phyloP scores from a whole-genome alignment of 148 eudicot genomes.

The Rheum nobile region DNA sequence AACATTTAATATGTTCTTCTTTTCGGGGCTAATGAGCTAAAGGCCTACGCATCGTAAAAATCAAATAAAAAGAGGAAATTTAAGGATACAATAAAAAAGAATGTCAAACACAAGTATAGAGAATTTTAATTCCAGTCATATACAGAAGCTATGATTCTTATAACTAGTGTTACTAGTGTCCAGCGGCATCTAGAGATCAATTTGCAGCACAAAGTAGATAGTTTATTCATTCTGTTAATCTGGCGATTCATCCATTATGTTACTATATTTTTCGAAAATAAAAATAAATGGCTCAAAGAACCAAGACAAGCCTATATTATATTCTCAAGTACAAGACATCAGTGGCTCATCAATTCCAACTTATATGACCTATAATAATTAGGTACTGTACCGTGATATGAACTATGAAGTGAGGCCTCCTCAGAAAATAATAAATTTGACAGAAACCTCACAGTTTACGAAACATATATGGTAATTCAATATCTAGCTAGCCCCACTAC shows the following conservation, averaged over 20 bases:
- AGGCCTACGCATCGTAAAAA: neutral
- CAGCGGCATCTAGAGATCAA: neutral
- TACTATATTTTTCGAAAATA: neutral
- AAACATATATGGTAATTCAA: neutral
- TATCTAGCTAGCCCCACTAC: neutral
- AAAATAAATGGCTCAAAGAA: neutral
- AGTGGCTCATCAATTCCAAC: neutral
- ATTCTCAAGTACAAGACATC: neutral
- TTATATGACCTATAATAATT: constrained; percentile 1
- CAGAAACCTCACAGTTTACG: neutral
- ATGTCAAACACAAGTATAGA: neutral
- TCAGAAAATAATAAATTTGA: neutral
- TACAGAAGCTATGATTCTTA: neutral
- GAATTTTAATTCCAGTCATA: too few species aligned
- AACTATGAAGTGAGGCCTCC: neutral
- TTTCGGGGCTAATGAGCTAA: neutral
- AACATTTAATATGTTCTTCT: neutral
- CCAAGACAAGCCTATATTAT: neutral
- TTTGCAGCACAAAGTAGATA: too few species aligned
- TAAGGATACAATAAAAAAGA: neutral
- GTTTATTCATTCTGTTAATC: too few species aligned
- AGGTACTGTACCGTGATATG: neutral
- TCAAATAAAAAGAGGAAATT: neutral
- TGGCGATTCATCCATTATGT: neutral
- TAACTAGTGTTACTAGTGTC: neutral